Evolutionary conservation across 768 basidiomycete genomes (phyloP), one percentile per base, ranked within the genome.

Genomic region (Auricularia sp.): DNA sequence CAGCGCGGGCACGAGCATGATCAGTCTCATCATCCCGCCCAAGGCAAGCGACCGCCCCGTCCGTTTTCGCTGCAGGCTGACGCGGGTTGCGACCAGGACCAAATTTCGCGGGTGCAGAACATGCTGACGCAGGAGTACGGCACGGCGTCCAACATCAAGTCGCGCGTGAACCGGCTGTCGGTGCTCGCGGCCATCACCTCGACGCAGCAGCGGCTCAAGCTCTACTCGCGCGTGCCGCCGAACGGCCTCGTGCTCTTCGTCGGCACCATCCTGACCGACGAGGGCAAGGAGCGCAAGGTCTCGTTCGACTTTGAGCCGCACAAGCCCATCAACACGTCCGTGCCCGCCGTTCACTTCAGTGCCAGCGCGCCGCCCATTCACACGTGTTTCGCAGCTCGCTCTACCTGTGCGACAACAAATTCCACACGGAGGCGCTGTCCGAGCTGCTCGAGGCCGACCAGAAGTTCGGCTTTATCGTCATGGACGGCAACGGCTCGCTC

Each of bases 131-230:
- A 96, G 75, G 97, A 97, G 77, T 96, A 94, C 71, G 94, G 94
- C 63, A 98, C 95, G 6, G 97, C 97, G n/a, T 97, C 95, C 67
- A 98, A 99, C 81, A 98, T 99, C 82, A 99, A 99, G 76, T 97
- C 94, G 68, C 92, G 97, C 66, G 94, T 95, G 75, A 98, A 96
- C 81, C 87, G 97, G 71, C 86, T 97, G 21, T 99, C 97, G 51
- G 97, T 99, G 33, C 83, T 98, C 47, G 93, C 97, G 56, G 97
- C 97, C 64, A 99, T 99, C 73, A 98, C 97, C 37, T 94, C 91
- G 73, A 98, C 97, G 18, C 97, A 98, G 76, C 95, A 98, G 69
- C 86, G 95, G 64, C 83, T 99, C 67, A 99, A 99, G 79, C 81
- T 99, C 18, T 99, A 98, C 80, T 93, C 89, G 74, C 86, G 94